phyloP scores from a whole-genome alignment of 2,329 filamentous ascomycete genomes.

The Curvularia sp. region DNA sequence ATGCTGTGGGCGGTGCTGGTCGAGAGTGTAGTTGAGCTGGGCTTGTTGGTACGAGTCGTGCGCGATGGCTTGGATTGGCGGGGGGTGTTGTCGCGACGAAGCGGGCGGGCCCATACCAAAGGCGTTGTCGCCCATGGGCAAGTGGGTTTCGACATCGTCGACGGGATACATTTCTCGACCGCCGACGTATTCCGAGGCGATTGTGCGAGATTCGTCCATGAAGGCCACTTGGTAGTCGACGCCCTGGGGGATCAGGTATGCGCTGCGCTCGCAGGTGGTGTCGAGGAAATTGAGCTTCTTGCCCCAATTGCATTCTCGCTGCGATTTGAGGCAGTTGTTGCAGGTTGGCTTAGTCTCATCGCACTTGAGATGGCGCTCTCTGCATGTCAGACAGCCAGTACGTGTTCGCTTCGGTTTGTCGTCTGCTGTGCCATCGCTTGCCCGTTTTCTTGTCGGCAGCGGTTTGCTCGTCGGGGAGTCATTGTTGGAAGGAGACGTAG shows the following conservation, averaged over 20 bases:
- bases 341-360: constrained; percentile 74
- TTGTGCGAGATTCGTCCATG: constrained; percentile 85
- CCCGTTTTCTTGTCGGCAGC: constrained; percentile 29
- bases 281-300: constrained; percentile 92
- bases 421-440: constrained; percentile 36
- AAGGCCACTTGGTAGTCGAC: constrained; percentile 78
- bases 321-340: constrained; percentile 88
- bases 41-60: constrained; percentile 57
- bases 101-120: constrained; percentile 40
- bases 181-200: constrained; percentile 88
- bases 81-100: constrained; percentile 58
- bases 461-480: constrained; percentile 31
- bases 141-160: constrained; percentile 45
- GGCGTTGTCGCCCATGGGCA: constrained; percentile 34
- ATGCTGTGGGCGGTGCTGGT: constrained; percentile 38
- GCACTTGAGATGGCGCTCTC: constrained; percentile 89
- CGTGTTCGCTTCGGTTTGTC: constrained; percentile 83
- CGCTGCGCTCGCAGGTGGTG: constrained; percentile 72
- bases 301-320: constrained; percentile 82
- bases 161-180: constrained; percentile 76
- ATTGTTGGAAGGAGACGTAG: constrained; percentile 32
- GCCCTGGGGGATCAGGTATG: constrained; percentile 56
- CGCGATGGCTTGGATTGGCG: constrained; percentile 60
- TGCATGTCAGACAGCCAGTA: constrained; percentile 89
- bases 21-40: constrained; percentile 52